Conservation (phyloP, 345 rosid species). For the Gossypium herbaceum region DNA sequence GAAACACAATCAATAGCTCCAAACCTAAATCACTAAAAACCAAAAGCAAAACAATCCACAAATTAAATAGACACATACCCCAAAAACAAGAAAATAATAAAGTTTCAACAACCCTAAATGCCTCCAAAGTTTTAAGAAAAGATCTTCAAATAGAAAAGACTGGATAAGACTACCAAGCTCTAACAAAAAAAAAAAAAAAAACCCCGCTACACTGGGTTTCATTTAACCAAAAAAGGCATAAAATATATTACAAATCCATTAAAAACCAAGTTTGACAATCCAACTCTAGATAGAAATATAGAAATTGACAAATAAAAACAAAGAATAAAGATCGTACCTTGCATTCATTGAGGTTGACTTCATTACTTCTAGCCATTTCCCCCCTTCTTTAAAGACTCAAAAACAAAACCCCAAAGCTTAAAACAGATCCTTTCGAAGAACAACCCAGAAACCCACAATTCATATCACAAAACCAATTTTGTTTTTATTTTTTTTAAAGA, state of each 20-base stretch:
- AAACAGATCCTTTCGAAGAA: slow-evolving; percentile 26
- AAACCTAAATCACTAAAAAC: slow-evolving; percentile 11
- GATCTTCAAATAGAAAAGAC: background rate
- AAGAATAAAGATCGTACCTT: slow-evolving; percentile 39
- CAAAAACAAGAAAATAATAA: slow-evolving; percentile 1
- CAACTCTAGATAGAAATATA: background rate
- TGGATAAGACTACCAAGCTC: slow-evolving; percentile 16
- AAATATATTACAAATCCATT: background rate
- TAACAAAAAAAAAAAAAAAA: slow-evolving; percentile 2
- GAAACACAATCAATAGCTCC: background rate
- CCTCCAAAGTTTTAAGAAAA: background rate
- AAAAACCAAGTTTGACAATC: background rate
- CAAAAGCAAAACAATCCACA: background rate
- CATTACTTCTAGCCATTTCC: slow-evolving; percentile 53
- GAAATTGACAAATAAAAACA: background rate
- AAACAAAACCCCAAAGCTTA: slow-evolving; percentile 12
- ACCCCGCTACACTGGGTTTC: background rate
- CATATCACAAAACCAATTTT: slow-evolving; percentile 9
- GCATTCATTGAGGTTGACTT: slow-evolving; percentile 65
- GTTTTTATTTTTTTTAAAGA: background rate
- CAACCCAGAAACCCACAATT: slow-evolving; percentile 17
- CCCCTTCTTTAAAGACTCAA: background rate
- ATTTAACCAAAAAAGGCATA: background rate
- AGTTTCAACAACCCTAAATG: background rate
- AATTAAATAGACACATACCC: slow-evolving; percentile 8